These are phyloP conservation scores for Potentilla sterilis DNA, from an alignment of 306 rosid genomes.

Conservation along the genomic window DNA sequence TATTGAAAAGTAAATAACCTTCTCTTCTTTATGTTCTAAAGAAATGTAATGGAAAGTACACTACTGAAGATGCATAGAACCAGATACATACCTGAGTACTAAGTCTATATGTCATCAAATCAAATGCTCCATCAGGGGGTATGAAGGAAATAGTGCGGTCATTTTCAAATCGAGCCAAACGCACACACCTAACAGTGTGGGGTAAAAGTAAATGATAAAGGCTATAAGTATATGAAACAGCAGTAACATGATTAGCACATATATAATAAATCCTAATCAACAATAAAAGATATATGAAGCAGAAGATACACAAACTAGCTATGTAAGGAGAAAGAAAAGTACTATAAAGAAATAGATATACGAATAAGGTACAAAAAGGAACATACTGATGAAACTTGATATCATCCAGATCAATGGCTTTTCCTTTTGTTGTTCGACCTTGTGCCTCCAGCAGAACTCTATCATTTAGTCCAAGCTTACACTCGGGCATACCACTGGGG, in stretches of 20 bases:
- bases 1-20: neutral
- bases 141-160: conserved; percentile 84
- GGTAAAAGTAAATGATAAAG: neutral
- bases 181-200: conserved; percentile 67
- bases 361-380: conserved; percentile 8
- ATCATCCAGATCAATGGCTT: conserved; percentile 86
- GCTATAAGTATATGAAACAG: neutral
- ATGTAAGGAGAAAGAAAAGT: neutral
- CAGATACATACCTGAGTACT: conserved; percentile 61
- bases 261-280: neutral
- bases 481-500: conserved; percentile 88
- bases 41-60: neutral
- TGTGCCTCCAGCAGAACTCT: conserved; percentile 76
- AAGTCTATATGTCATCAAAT: conserved; percentile 87
- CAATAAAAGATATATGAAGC: neutral
- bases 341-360: neutral
- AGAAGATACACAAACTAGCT: neutral
- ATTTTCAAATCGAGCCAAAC: conserved; percentile 87
- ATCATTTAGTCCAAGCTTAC: conserved; percentile 84
- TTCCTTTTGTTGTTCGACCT: conserved; percentile 76
- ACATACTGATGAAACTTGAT: conserved; percentile 90
- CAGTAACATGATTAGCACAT: neutral
- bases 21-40: neutral
- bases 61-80: neutral
- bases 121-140: conserved; percentile 89